A percentile compares a stretch with the other conserved stretches of the same genome.
Evolutionary conservation across 306 rosid species (phyloP).

Genomic region (Prunus armeniaca): DNA sequence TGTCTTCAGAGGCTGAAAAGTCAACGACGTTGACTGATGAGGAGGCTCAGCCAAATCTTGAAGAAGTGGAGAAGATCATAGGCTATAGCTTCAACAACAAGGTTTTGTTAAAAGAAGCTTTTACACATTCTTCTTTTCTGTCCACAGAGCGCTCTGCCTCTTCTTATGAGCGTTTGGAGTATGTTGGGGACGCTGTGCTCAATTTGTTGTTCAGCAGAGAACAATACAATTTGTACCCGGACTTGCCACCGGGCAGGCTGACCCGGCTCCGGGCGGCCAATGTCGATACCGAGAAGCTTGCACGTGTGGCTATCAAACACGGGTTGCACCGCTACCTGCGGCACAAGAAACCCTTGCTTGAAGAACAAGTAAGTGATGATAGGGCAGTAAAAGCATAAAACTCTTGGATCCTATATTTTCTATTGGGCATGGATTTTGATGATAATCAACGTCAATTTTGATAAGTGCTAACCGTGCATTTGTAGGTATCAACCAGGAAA

Average conservation of each 20-base stretch:
- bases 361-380: conserved; percentile 33
- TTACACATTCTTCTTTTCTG: conserved; percentile 36
- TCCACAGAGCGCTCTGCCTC: neutral
- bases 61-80: conserved; percentile 43
- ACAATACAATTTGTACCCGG: conserved; percentile 39
- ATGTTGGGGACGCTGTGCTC: conserved; percentile 53
- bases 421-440: neutral
- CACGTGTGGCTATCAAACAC: conserved; percentile 52
- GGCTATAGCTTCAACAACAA: conserved; percentile 42
- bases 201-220: conserved; percentile 38
- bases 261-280: conserved; percentile 58
- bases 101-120: conserved; percentile 46
- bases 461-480: neutral
- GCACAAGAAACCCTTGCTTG: conserved; percentile 43
- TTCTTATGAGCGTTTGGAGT: conserved; percentile 47
- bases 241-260: conserved; percentile 33
- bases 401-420: neutral
- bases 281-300: conserved; percentile 64
- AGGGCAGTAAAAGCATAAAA: neutral
- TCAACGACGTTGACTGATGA: neutral
- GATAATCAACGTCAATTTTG: neutral
- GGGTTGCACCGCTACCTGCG: conserved; percentile 48
- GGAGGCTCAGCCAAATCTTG: conserved; percentile 7
- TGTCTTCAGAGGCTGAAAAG: neutral
- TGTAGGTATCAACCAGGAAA: neutral